Base-by-base conservation (phyloP, 2,329 filamentous ascomycete genomes). In the Fusarium abutilonis region DNA sequence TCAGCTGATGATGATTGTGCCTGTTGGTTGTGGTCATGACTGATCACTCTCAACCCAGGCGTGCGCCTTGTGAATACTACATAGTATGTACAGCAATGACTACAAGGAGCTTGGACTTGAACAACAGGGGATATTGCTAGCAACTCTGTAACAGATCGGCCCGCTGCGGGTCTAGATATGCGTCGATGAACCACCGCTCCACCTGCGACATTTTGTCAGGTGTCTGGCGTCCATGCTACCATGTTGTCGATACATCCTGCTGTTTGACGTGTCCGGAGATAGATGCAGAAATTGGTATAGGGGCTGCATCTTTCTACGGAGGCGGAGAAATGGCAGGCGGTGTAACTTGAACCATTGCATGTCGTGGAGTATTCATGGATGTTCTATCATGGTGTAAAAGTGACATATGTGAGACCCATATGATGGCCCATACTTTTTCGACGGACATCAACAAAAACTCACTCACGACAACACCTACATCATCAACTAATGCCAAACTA, bases 131-230 rank as follows among this genome's bases (percentile, higher is more conserved):
- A 52, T 36, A 31, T 31, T 51, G 43, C 15, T 51, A 60, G 57
- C 39, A 19, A 49, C 42, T 57, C 36, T 46, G 62, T 66, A 53
- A 63, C 62, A 65, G 62, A 66, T 66, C 62, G 62, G 62, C 62
- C 62, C 62, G 62, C 62, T 63, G 62, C 39, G 57, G 62, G 62
- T 51, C 62, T 40, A 55, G 57, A 65, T 63, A 57, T 59, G 57
- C 45, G 55, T 49, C 46, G 62, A 66, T 66, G 57, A 29, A 59
- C 57, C 35, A 50, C 46, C 60, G 61, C 56, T 40, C 57, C 35
- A 50, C 46, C 60, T 64, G 61, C 44, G 57, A 49, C 61, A 62
- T 62, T 63, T 61, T 53, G 40, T 47, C 55, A 21, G 54, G 21
- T 64, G 55, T 46, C 51, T 50, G 53, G 60, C 49, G 45, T 56